Percentiles rank a stretch among this genome's conserved stretches.
These are phyloP conservation scores for Rhynchospora breviuscula DNA, from an alignment of 176 grass and related monocot genomes.

Conservation along the genomic window DNA sequence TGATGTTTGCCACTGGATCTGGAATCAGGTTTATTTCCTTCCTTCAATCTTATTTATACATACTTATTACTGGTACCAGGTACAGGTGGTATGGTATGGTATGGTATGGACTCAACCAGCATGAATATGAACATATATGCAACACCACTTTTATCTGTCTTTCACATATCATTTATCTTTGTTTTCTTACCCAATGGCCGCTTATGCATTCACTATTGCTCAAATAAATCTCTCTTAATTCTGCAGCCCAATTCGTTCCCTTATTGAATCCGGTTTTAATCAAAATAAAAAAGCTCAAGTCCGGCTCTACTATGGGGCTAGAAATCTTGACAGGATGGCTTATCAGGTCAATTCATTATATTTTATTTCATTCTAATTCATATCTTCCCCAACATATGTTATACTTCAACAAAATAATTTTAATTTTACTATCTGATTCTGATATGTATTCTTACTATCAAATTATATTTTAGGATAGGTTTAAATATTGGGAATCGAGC, in stretches of 20 bases:
- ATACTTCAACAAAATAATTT: not conserved
- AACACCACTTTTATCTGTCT: not conserved
- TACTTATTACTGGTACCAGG: not conserved
- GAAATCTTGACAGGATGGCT: slow-evolving; percentile 70
- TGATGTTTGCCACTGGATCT: slow-evolving; percentile 82
- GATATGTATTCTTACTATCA: not conserved
- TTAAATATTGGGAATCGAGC: slow-evolving; percentile 45
- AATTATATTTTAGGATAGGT: slow-evolving; percentile 37
- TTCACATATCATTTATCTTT: not conserved
- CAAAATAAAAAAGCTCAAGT: slow-evolving; percentile 64
- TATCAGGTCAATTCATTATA: slow-evolving; percentile 32
- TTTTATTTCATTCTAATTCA: not conserved
- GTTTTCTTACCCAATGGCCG: not conserved
- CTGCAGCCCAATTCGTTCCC: slow-evolving; percentile 69
- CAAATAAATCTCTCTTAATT: not conserved
- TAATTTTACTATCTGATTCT: not conserved
- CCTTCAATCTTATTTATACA: too few species aligned
- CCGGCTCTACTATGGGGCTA: slow-evolving; percentile 90
- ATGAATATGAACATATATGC: not conserved
- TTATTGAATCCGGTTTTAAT: slow-evolving; percentile 72
- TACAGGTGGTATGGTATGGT: not conserved
- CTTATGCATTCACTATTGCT: not conserved
- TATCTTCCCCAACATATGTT: not conserved
- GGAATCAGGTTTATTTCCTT: slow-evolving; percentile 54
- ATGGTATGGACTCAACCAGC: not conserved